A percentile compares a stretch with the other conserved stretches of the same genome.
Evolutionary conservation across 2,329 filamentous ascomycete genomes (phyloP).

Genomic region (Cercospora zeina): DNA sequence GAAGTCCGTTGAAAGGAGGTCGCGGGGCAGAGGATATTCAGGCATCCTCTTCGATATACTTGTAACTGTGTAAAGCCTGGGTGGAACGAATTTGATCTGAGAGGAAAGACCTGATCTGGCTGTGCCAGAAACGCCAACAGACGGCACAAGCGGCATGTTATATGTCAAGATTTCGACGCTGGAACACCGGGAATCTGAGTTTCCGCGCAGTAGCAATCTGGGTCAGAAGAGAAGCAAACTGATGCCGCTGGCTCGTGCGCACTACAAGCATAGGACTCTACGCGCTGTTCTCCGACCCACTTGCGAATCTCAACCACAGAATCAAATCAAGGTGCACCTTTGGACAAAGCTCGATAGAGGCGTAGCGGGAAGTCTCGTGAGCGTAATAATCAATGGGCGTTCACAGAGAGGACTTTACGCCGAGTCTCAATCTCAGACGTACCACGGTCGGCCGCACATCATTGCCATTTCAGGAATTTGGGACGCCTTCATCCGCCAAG

Average conservation of each 20-base stretch:
- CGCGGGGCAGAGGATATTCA: not conserved
- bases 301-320: not conserved
- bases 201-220: slow-evolving; percentile 2
- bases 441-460: slow-evolving; percentile 8
- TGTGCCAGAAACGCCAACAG: not conserved
- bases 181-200: not conserved
- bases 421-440: not conserved
- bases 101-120: not conserved
- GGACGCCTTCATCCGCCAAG: slow-evolving; percentile 7
- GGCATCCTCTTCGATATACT: not conserved
- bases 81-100: not conserved
- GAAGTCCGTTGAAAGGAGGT: not conserved
- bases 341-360: not conserved
- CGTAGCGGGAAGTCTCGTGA: not conserved
- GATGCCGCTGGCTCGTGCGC: not conserved
- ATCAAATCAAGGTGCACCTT: not conserved
- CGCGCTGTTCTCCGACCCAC: not conserved
- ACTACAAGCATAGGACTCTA: not conserved
- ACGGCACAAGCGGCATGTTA: slow-evolving; percentile 9
- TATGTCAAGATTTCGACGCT: slow-evolving; percentile 8
- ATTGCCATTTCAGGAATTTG: slow-evolving; percentile 11
- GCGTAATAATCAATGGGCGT: slow-evolving; percentile 3
- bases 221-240: not conserved
- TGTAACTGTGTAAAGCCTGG: not conserved
- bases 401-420: not conserved